Percentiles rank a stretch among this genome's conserved stretches.
These are phyloP conservation scores for Daedaleopsis sinensis DNA, from an alignment of 768 basidiomycete species.

Conservation along the genomic window DNA sequence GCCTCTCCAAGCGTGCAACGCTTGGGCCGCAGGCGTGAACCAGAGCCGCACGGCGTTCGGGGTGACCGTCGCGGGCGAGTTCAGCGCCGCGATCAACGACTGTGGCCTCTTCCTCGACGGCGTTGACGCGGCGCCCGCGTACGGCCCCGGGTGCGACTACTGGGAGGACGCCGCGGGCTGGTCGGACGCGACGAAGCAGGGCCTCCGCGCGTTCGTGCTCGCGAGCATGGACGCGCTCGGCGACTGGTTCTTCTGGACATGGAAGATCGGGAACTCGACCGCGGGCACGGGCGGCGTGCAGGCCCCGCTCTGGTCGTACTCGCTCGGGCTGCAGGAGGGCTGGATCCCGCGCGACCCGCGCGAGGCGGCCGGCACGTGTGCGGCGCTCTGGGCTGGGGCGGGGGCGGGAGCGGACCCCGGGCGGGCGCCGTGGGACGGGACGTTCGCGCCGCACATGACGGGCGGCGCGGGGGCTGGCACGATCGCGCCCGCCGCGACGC, in stretches of 20 bases:
- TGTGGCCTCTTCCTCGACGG: constrained; percentile 56
- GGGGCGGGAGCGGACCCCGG: constrained; percentile 30
- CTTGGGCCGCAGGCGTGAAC: constrained; percentile 41
- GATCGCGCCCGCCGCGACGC: constrained; percentile 43
- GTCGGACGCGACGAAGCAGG: constrained; percentile 50
- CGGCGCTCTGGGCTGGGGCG: constrained; percentile 37
- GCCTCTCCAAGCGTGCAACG: constrained; percentile 39
- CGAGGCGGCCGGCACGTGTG: constrained; percentile 64
- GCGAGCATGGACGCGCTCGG: constrained; percentile 66
- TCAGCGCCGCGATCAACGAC: constrained; percentile 63
- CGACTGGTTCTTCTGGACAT: constrained; percentile 79
- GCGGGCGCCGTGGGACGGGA: constrained; percentile 50
- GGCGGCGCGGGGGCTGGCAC: constrained; percentile 59
- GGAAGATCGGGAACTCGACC: constrained; percentile 68
- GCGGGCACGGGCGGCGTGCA: constrained; percentile 44
- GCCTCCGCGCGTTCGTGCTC: constrained; percentile 50
- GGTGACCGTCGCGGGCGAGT: constrained; percentile 74
- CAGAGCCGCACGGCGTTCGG: constrained; percentile 57
- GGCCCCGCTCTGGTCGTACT: constrained; percentile 69
- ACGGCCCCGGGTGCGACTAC: constrained; percentile 38
- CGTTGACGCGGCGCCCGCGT: constrained; percentile 24
- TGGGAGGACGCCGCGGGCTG: constrained; percentile 53
- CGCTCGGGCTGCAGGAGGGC: constrained; percentile 68
- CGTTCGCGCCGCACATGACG: constrained; percentile 62
- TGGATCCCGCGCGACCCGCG: constrained; percentile 82